Base-by-base conservation (phyloP, 2,329 filamentous ascomycete genomes). In the Cercospora zeae-maydis region DNA sequence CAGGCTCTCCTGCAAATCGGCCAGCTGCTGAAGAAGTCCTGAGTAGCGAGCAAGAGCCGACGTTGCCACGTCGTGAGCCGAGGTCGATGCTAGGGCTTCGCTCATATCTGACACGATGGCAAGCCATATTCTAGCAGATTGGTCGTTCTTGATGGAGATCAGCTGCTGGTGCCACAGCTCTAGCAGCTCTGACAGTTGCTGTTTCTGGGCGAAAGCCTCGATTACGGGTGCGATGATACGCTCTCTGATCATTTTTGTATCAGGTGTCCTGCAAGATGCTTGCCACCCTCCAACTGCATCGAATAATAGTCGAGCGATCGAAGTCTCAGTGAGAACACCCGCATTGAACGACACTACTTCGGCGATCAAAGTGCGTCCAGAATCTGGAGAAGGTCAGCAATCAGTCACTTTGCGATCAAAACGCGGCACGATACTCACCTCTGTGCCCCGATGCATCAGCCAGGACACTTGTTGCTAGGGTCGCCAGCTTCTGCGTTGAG, bases 301-400 rank as follows among this genome's bases (percentile, higher is more conserved):
- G 37, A 68, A 64, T 10, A 68, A 27, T 45, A 60, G 39, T 21
- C 63, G 24, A 10, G 62, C 27, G 14, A 66, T 24, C 13, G n/a
- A 42, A 13, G 53, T 13, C 33, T 67, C 66, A 8, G 80, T 72
- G 64, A 83, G 82, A 4, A 80, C 75, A 63, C 78, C 79, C 2
- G 79, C 68, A 65, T 83, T 80, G 56, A 81, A 77, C 21, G 74
- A 69, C 16, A 83, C 71, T n/a, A 81, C 70, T 31, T 77, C 75
- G 11, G 77, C 74, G 19, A 83, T 59, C 19, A 83, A 65, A 1
- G 66, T 61, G 77, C 79, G 81, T 19, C 31, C 31, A 47, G 31
- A 33, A 19, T 51, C 47, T 52, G 19, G 13, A 36, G 7, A 5
- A 14, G n/a, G 33, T 59, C 31, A 37, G 57, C 19, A 19, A 33